phyloP scores from a whole-genome alignment of 2,329 filamentous ascomycete genomes.

The Penicillium brevicompactum region DNA sequence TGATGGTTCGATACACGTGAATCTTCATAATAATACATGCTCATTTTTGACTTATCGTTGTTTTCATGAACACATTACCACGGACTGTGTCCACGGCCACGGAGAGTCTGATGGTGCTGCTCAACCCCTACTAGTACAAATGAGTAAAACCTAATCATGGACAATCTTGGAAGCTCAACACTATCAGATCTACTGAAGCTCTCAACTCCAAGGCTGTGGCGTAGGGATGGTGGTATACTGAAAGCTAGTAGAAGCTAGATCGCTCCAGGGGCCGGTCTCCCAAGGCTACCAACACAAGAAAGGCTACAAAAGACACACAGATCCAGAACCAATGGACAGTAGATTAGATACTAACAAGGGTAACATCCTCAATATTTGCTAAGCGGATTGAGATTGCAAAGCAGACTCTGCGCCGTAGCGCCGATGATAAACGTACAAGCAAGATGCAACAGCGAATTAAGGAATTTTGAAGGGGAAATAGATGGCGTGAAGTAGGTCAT shows the following conservation, averaged over 20 bases:
- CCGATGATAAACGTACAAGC: not conserved
- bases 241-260: too few relatives aligned
- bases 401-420: conserved; percentile 2
- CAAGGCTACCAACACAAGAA: too few relatives aligned
- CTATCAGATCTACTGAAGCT: too few relatives aligned
- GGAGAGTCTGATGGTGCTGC: too few relatives aligned
- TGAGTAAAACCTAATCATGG: too few relatives aligned
- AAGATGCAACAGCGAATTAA: conserved; percentile 1
- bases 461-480: not conserved
- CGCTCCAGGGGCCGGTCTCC: too few relatives aligned
- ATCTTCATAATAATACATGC: not conserved
- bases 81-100: too few relatives aligned
- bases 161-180: too few relatives aligned
- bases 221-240: too few relatives aligned
- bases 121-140: too few relatives aligned
- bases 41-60: not conserved
- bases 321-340: not conserved
- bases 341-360: not conserved
- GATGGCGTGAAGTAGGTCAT: conserved; percentile 8
- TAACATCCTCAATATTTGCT: not conserved
- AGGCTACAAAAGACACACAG: not conserved
- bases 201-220: too few relatives aligned
- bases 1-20: not conserved
- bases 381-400: not conserved
- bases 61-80: not conserved